Base-by-base conservation (phyloP, 2,329 filamentous ascomycete genomes). In the Penicillium sp. region DNA sequence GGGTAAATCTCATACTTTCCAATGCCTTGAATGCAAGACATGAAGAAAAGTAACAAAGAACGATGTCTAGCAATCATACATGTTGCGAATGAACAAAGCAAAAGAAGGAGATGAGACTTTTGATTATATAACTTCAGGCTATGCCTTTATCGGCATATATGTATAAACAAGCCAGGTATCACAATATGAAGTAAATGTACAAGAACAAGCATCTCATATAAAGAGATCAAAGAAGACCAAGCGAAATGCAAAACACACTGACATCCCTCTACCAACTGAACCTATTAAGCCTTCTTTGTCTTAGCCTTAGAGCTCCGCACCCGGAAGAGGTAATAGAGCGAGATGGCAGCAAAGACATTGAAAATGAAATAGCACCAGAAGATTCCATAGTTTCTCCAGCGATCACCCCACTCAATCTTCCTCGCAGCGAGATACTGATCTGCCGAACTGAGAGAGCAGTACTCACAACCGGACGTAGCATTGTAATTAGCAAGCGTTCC, bases 361-460 rank as follows among this genome's bases (percentile, higher is more conserved):
- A 86, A 83, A n/a, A 78, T 66, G 55, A 86, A 78, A 58, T 83
- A 87, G 0, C 77, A 79, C 77, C 82, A 86, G 50, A 86, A 72
- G 36, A 88, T 73, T 1, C 85, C 87, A 68, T 88, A 87, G 70
- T 90, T 87, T 55, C 86, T 80, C 86, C 87, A 90, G 12, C 85
- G 76, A 23, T 88, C 77, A 19, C 57, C 68, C 67, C 86, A 89
- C 55, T 78, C 58, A 9, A 82, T 79, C 43, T 77, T 73, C 43
- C 85, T 77, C 0, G 58, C 59, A 0, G 76, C 66, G 15, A 77
- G 69, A 49, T 78, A 78, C 41, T 77, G 66, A 60, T 77, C 70
- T 0, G 70, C 70, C 27, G 67, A 68, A 6, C 61, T 58, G 39
- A 74, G 55, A 1, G 69, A 65, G 61, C 71, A 72, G 55, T 74